Percentiles rank a stretch among this genome's conserved stretches.
These are phyloP conservation scores for Penicillium sp. DNA, from an alignment of 2,329 filamentous ascomycete species.

Conservation along the genomic window DNA sequence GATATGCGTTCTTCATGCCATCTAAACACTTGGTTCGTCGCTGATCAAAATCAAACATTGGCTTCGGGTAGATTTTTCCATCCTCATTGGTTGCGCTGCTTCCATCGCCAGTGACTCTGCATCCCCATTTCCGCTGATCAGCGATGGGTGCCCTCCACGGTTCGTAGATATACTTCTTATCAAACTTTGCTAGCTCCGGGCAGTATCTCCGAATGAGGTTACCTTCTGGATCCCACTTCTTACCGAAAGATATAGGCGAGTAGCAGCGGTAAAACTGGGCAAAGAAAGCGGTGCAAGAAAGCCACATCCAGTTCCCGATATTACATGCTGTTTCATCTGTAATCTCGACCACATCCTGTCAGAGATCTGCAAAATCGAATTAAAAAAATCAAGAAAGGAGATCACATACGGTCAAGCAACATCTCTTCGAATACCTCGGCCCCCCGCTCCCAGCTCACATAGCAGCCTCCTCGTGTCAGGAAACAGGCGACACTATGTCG, in stretches of 20 bases:
- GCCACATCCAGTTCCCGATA: constrained; percentile 50
- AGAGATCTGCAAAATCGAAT: not conserved
- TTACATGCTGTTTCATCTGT: constrained; percentile 32
- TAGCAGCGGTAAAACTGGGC: constrained; percentile 30
- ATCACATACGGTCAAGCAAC: constrained; percentile 63
- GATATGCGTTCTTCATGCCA: constrained; percentile 72
- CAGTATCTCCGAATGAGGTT: constrained; percentile 67
- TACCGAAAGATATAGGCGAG: constrained; percentile 70
- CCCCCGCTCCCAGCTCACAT: constrained; percentile 77
- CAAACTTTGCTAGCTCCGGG: constrained; percentile 66
- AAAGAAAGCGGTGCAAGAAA: constrained; percentile 76
- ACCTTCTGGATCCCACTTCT: constrained; percentile 74
- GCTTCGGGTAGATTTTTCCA: constrained; percentile 65
- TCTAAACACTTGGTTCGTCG: constrained; percentile 66
- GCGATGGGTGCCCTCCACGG: constrained; percentile 73
- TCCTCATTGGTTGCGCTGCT: constrained; percentile 48
- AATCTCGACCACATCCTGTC: not conserved
- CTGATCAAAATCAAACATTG: constrained; percentile 76
- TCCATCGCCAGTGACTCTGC: constrained; percentile 63
- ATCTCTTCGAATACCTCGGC: constrained; percentile 78
- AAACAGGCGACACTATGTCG: constrained; percentile 80
- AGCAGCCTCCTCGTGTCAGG: constrained; percentile 77
- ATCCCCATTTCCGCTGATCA: constrained; percentile 71
- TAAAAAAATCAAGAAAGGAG: not conserved
- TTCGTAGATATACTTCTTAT: constrained; percentile 76